Base-by-base conservation (phyloP, 345 rosid genomes). In the Eucalyptus erythrocorys region DNA sequence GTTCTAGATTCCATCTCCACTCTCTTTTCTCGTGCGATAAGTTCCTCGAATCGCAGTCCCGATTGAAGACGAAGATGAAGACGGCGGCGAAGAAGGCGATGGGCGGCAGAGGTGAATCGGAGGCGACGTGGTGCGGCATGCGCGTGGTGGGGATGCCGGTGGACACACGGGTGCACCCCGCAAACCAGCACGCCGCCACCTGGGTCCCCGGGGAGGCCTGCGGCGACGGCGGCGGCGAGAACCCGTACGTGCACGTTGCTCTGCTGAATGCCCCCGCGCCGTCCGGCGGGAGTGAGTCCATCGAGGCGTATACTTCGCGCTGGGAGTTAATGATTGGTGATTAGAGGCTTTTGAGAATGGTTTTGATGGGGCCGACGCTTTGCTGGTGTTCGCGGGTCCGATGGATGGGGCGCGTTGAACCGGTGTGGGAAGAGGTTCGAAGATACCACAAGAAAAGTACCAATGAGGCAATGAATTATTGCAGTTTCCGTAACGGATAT, bases 321-420 rank as follows among this genome's bases (percentile, higher is more conserved):
- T 11, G 3, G 66, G 12, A 26, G 66, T 59, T 27, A 27, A 13
- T 59, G 34, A n/a, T 59, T 61, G 68, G 19, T 15, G 76, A n/a
- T 64, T n/a, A 94, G 92, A 64, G 76, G 76, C 37, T 64, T 64
- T 14, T 0, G 16, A 5, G 76, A n/a, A 59, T n/a, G 76, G 76
- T 14, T 15, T 30, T 61, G 68, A 64, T n/a, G 76, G 34, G 79
- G 79, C 40, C 40, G 21, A 66, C 79, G 6, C 79, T 66, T n/a
- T 66, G 79, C 40, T 4, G 79, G 79, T n/a, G 79, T 66, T 66
- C 0, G 40, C 40, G 4, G 19, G 19, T 32, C 21, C 21, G 40
- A 32, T 32, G 79, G 5, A 86, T 90, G 92, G 81, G 93, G 92
- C 26, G 93, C 92, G 86, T 90, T 95, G 92, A 93, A 92, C 88